Evolutionary conservation across 2,329 filamentous ascomycete species (phyloP).

Genomic region (Xylaria sp.): DNA sequence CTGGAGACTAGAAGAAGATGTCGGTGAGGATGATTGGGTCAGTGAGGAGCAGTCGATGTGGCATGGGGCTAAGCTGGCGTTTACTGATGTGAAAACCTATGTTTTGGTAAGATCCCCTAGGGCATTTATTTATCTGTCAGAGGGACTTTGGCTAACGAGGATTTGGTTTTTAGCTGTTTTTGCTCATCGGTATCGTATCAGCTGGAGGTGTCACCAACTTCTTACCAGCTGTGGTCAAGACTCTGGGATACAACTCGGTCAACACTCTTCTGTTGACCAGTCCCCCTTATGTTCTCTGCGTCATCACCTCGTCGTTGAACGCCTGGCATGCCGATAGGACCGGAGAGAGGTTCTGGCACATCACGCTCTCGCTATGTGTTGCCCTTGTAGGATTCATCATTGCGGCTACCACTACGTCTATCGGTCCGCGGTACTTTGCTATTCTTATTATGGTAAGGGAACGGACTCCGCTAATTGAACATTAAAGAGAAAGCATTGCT

Average conservation of each 20-base stretch:
- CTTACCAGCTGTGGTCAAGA: slow-evolving; percentile 76
- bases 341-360: slow-evolving; percentile 77
- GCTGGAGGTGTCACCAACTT: slow-evolving; percentile 73
- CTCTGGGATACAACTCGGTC: slow-evolving; percentile 71
- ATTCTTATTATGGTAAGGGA: slow-evolving; percentile 76
- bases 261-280: slow-evolving; percentile 71
- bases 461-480: background rate
- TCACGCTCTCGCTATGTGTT: slow-evolving; percentile 70
- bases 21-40: slow-evolving; percentile 72
- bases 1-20: slow-evolving; percentile 72
- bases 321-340: slow-evolving; percentile 78
- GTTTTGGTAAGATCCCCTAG: slow-evolving; percentile 58
- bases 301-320: slow-evolving; percentile 71
- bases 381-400: slow-evolving; percentile 74
- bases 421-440: slow-evolving; percentile 72
- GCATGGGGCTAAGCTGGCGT: slow-evolving; percentile 65
- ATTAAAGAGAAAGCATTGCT: slow-evolving; percentile 12
- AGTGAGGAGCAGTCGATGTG: slow-evolving; percentile 67
- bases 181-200: slow-evolving; percentile 67
- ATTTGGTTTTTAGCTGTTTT: slow-evolving; percentile 55
- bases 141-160: slow-evolving; percentile 16
- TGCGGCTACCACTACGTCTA: slow-evolving; percentile 69
- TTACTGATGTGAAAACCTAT: slow-evolving; percentile 70
- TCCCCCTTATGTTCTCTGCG: slow-evolving; percentile 72
- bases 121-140: background rate